Evolutionary conservation across 148 eudicot genomes (phyloP), one percentile per base, ranked within the genome.

Genomic region (Suaeda aralocaspica): DNA sequence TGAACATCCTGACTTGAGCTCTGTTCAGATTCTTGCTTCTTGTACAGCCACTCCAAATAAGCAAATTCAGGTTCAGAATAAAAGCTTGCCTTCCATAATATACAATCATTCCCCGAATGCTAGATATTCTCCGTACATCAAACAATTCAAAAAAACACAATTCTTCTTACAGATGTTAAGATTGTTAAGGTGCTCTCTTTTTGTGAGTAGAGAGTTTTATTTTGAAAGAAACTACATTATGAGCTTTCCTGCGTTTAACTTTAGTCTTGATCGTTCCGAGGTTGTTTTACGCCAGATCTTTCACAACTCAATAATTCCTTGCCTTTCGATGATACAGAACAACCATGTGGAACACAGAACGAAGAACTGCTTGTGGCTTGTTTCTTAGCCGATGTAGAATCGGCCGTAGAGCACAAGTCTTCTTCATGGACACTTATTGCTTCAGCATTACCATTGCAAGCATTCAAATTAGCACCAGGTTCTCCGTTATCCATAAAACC

Each of bases 351-450:
- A 34, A 92, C 96, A 67, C 82, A 81, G 76, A 86, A 86, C 7
- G 88, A 79, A 60, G 28, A 71, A 70, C 87, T 84, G 69, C 81
- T 70, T 5, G 82, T 84, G 0, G 74, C 59, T 64, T 79, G 96
- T 68, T 79, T 91, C 82, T 91, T 91, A 13, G 76, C 79, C 2
- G 89, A 74, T 28, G 89, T 80, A 22, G 98, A 94, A 79, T 87
- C 96, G 26, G 91, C 98, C 0, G 98, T 91, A 3, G 98, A 91
- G 76, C 83, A 79, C 84, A 83, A 57, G 66, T 92, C 96, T 79
- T 86, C 96, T 80, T 87, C 91, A 59, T 87, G 87, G 44, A 69
- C 50, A 70, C 82, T 77, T 21, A 64, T 67, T 39, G 70, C 82
- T 57, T 67, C 78, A 16, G 63, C 45, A 65, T 72, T 79, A 9